phyloP scores from a whole-genome alignment of 163 green algal genomes.

The Volvox carteri region DNA sequence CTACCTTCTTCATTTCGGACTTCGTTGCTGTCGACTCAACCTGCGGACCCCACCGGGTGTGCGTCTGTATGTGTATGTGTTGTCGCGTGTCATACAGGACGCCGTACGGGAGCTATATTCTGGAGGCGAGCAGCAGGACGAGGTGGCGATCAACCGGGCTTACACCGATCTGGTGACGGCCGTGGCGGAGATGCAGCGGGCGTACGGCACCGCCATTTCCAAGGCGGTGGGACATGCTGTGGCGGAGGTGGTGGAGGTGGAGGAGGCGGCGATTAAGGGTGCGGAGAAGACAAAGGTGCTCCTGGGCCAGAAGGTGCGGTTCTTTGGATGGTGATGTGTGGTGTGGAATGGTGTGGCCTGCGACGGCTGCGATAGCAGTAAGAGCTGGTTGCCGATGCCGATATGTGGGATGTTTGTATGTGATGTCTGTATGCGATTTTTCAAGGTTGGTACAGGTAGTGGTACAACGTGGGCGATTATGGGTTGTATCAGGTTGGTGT shows the following conservation, averaged over 20 bases:
- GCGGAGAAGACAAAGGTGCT: conserved; percentile 51
- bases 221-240: conserved; percentile 42
- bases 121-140: not conserved
- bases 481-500: no score
- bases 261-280: conserved; percentile 36
- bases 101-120: conserved; percentile 47
- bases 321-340: not conserved
- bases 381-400: no score
- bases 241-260: conserved; percentile 47
- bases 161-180: conserved; percentile 43
- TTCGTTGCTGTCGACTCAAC: no score
- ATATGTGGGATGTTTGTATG: no score
- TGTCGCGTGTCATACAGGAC: conserved; percentile 23
- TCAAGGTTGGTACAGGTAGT: no score
- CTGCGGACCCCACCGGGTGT: no score
- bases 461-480: no score
- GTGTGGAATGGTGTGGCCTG: not conserved
- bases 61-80: no score
- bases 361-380: no score
- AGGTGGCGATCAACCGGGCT: conserved; percentile 30
- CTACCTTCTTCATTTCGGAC: no score
- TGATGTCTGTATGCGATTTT: no score
- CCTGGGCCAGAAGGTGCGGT: conserved; percentile 39
- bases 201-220: conserved; percentile 42
- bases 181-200: conserved; percentile 49